These are phyloP conservation scores for Hyphopichia khmerensis DNA, from an alignment of 1,139 yeast genomes.

Conservation along the genomic window DNA sequence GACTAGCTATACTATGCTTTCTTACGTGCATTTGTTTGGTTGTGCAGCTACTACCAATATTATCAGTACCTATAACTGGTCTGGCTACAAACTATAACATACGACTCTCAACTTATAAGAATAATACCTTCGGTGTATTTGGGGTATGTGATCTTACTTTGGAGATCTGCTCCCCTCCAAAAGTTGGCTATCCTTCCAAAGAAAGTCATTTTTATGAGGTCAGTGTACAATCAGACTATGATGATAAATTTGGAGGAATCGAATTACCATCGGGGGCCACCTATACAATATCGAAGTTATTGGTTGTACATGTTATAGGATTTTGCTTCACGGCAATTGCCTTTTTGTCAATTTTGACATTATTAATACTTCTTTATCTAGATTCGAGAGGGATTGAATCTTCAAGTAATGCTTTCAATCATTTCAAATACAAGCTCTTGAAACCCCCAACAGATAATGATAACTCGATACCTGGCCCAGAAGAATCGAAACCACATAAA, in stretches of 20 bases:
- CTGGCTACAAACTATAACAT: conserved; percentile 15
- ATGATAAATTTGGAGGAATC: conserved; percentile 20
- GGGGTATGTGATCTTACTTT: conserved; percentile 37
- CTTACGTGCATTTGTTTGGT: conserved; percentile 29
- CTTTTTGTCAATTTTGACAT: conserved; percentile 16
- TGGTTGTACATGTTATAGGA: conserved; percentile 47
- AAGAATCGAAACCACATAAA: conserved; percentile 1
- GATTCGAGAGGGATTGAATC: not conserved
- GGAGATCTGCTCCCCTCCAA: conserved; percentile 29
- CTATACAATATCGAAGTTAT: conserved; percentile 40
- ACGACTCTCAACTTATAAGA: conserved; percentile 30
- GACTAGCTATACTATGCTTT: conserved; percentile 21
- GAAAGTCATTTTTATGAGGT: conserved; percentile 18
- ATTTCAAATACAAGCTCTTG: not conserved
- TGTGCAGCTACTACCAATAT: conserved; percentile 41
- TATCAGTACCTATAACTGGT: conserved; percentile 45
- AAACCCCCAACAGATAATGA: not conserved
- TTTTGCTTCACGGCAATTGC: conserved; percentile 33
- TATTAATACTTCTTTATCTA: conserved; percentile 7
- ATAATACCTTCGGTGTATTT: conserved; percentile 44
- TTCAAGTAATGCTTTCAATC: not conserved
- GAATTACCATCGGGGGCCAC: conserved; percentile 43
- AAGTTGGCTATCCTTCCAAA: conserved; percentile 38
- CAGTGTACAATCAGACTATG: conserved; percentile 10
- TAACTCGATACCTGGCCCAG: not conserved